phyloP scores from a whole-genome alignment of 2,329 filamentous ascomycete species.

The Aquanectria penicillioides region DNA sequence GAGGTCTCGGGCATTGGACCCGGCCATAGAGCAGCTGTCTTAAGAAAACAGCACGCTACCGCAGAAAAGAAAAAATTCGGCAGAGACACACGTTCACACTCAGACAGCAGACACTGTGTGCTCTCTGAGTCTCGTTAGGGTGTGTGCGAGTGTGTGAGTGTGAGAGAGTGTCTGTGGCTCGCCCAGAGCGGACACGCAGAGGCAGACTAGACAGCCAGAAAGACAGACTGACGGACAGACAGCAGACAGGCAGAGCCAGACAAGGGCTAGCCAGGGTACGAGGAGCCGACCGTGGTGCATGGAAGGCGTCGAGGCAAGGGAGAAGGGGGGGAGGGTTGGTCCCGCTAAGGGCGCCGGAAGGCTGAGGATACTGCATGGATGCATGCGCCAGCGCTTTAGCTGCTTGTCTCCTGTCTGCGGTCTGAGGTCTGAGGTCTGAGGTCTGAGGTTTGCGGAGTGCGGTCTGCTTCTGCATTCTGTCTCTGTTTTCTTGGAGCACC shows the following conservation, averaged over 20 bases:
- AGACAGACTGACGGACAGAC: not conserved
- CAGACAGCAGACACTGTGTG: constrained; percentile 20
- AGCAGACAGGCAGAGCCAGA: no score
- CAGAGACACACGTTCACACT: constrained; percentile 24
- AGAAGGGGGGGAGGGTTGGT: constrained; percentile 13
- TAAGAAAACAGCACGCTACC: constrained; percentile 20
- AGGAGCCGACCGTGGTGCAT: constrained; percentile 36
- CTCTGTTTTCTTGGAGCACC: constrained; percentile 6
- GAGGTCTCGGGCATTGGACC: constrained; percentile 2
- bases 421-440: constrained; percentile 15
- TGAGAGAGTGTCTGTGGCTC: not conserved
- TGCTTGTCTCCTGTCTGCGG: constrained; percentile 11
- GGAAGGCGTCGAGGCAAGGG: constrained; percentile 25
- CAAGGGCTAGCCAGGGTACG: constrained; percentile 29
- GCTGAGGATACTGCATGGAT: constrained; percentile 34
- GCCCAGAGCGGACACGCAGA: no score
- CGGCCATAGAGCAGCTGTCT: not conserved
- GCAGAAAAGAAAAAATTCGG: constrained; percentile 13
- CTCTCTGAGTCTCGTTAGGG: no score
- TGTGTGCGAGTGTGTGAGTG: no score
- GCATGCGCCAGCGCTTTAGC: constrained; percentile 25
- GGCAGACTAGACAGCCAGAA: no score
- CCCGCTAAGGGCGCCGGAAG: constrained; percentile 27
- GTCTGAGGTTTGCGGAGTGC: constrained; percentile 1
- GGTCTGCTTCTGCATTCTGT: constrained; percentile 14